Evolutionary conservation across 805 yeast species (phyloP).

Genomic region (Lipomyces kockii): DNA sequence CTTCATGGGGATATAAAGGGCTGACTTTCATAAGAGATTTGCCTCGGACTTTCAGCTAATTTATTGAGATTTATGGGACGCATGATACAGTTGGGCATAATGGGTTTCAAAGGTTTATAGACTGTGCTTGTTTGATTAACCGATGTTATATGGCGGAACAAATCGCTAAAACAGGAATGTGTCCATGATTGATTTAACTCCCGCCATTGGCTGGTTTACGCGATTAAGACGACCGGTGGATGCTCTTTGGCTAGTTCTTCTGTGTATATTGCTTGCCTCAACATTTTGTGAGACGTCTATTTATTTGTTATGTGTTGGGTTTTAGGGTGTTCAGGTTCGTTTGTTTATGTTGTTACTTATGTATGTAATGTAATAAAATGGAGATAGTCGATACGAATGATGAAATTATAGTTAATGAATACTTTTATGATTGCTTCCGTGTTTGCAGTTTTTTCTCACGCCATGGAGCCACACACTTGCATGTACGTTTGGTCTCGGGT

Average conservation of each 20-base stretch:
- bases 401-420: no score
- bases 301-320: background rate
- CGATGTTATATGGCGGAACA: no score
- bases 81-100: background rate
- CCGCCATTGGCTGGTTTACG: no score
- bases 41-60: background rate
- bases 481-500: no score
- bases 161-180: background rate
- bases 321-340: background rate
- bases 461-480: no score
- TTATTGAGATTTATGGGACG: background rate
- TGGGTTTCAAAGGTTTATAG: background rate
- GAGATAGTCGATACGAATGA: no score
- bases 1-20: conserved; percentile 16
- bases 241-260: background rate
- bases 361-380: no score
- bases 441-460: no score
- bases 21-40: background rate
- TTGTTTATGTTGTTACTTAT: no score
- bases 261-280: background rate
- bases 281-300: background rate
- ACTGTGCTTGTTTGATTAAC: background rate
- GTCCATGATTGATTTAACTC: background rate
- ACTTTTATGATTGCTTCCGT: no score
- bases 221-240: background rate